Conservation (phyloP, 805 yeast species). For the Lipomyces kockii region DNA sequence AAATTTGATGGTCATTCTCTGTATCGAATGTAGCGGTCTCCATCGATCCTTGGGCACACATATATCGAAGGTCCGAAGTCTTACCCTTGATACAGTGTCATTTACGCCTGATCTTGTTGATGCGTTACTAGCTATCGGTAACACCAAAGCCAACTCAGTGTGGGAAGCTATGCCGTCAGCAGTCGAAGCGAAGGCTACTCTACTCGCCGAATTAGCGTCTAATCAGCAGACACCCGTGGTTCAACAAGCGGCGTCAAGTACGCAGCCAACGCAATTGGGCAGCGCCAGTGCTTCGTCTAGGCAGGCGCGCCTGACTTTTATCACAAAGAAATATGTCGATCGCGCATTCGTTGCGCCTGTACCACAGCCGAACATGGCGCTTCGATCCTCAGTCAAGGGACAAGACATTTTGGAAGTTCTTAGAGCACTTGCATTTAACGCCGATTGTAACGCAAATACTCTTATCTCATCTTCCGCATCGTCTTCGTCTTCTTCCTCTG, state of each 20-base stretch:
- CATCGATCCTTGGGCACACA: constrained; percentile 87
- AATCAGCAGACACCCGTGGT: background rate
- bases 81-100: constrained; percentile 67
- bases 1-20: constrained; percentile 70
- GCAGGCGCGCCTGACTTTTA: constrained; percentile 51
- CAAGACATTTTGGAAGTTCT: constrained; percentile 43
- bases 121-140: constrained; percentile 61
- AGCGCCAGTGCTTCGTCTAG: constrained; percentile 51
- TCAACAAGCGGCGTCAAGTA: constrained; percentile 3
- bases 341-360: constrained; percentile 51
- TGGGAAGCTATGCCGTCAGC: constrained; percentile 56
- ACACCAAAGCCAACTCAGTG: constrained; percentile 59
- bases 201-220: constrained; percentile 9
- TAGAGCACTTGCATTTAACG: constrained; percentile 48
- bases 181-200: constrained; percentile 32
- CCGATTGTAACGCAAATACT: constrained; percentile 44
- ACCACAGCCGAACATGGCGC: constrained; percentile 44
- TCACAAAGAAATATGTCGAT: constrained; percentile 65
- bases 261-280: constrained; percentile 44
- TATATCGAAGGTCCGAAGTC: constrained; percentile 74
- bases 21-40: constrained; percentile 86
- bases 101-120: constrained; percentile 63
- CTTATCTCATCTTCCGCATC: constrained; percentile 12
- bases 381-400: constrained; percentile 45
- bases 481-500: constrained; percentile 9